Evolutionary conservation across 1,284 basidiomycete genomes (phyloP).

Genomic region (Dichomitus squalens): DNA sequence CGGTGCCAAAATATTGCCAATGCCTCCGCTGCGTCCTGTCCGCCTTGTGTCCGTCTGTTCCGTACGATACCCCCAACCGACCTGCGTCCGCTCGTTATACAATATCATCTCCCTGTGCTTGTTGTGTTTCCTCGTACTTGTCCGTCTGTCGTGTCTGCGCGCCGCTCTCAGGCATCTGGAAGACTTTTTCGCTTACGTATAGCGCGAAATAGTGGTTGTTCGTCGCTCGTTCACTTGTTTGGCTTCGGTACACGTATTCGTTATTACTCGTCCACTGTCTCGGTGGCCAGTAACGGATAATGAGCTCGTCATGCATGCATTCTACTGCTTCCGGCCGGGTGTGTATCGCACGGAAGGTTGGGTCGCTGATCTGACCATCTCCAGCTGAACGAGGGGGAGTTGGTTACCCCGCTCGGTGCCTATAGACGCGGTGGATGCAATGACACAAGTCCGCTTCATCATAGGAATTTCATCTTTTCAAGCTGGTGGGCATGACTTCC

Average conservation of each 20-base stretch:
- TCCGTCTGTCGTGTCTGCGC: background rate
- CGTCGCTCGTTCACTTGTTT: background rate
- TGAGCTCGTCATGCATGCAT: background rate
- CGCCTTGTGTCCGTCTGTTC: background rate
- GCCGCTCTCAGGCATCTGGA: too few species aligned
- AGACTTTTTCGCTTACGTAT: background rate
- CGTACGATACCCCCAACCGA: constrained; percentile 22
- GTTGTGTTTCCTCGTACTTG: constrained; percentile 6
- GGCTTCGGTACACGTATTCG: background rate
- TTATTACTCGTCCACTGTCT: background rate
- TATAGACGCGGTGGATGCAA: too few species aligned
- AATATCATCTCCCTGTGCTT: constrained; percentile 11
- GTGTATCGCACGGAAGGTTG: too few species aligned
- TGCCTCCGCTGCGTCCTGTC: background rate
- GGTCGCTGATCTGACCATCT: too few species aligned
- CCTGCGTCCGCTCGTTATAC: constrained; percentile 23
- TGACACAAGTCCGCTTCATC: too few species aligned
- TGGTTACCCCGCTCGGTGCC: too few species aligned
- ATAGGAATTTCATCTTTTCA: too few species aligned
- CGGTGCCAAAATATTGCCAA: constrained; percentile 8
- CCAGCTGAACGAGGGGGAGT: too few species aligned
- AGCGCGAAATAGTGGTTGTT: background rate
- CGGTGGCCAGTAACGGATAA: background rate
- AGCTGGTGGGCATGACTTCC: too few species aligned
- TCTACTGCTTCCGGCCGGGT: too few species aligned